Evolutionary conservation across 2,329 filamentous ascomycete species (phyloP), one percentile per base, ranked within the genome.

Genomic region (Ophiosphaerella herpotricha): DNA sequence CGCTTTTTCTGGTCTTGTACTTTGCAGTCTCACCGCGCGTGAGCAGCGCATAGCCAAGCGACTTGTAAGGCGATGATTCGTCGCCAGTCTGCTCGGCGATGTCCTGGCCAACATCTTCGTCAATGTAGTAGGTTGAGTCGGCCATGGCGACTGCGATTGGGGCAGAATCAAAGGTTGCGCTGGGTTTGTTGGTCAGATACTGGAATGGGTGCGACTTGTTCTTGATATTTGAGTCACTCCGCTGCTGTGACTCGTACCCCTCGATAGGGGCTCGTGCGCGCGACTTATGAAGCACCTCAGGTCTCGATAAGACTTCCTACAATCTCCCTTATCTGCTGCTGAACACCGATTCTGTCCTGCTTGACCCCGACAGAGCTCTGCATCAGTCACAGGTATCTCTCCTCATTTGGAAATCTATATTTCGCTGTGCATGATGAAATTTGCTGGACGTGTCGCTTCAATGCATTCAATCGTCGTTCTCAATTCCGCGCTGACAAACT

Each of bases 31-130:
- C 80, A 61, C 84, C 78, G 74, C 87, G 83, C 74, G 89, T 84
- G 67, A 91, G 82, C 75, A 90, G 89, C 57, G 90, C 91, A 69
- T 86, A 86, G 58, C 87, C 80, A 36, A 96, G 83, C 35, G 88
- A 85, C 80, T 95, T 93, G 84, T 87, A 96, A 41, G 91, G 91
- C 61, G 85, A 82, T 54, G 80, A 76, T 73, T 92, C 84, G 58
- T 86, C 82, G 68, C 91, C 91, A 79, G 58, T 85, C 83, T 52
- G 81, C 71, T 61, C 83, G 71, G 49, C 74, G 66, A 88, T 85
- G 76, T 94, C 91, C 63, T 82, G 78, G 64, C 91, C 91, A 61
- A 81, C 81, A 64, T 91, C 88, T 70, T 91, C 88, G 78, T 96
- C 91, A 69, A 96, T 82, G 77, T 92, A 91, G 73, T 89, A 81